These are phyloP conservation scores for Eremochloa ophiuroides DNA, from an alignment of 176 grass and related monocot species.

Conservation along the genomic window DNA sequence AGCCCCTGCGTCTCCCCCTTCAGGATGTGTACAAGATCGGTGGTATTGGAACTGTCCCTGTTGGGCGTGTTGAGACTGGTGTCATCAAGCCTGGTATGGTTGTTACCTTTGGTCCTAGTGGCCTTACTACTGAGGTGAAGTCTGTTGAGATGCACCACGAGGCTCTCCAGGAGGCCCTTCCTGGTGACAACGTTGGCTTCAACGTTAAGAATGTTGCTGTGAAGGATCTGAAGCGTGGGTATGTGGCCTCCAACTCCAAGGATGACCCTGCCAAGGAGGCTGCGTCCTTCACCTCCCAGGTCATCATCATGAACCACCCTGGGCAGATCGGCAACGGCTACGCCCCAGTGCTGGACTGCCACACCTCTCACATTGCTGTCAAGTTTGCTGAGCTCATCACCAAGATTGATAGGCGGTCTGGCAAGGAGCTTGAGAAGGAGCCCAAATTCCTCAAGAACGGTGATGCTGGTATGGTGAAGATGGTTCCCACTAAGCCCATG, in stretches of 20 bases:
- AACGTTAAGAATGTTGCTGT: slow-evolving; percentile 89
- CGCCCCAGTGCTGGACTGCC: slow-evolving; percentile 79
- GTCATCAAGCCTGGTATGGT: slow-evolving; percentile 77
- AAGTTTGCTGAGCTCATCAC: slow-evolving; percentile 79
- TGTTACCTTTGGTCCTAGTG: slow-evolving; percentile 70
- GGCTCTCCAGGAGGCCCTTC: slow-evolving; percentile 65
- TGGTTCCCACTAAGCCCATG: slow-evolving; percentile 95
- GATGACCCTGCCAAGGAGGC: slow-evolving; percentile 94
- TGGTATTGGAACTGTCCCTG: not conserved
- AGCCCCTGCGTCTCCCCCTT: not conserved
- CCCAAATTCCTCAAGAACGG: slow-evolving; percentile 91
- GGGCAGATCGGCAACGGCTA: slow-evolving; percentile 88
- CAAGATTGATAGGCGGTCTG: slow-evolving; percentile 83
- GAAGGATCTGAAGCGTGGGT: slow-evolving; percentile 89
- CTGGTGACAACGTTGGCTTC: slow-evolving; percentile 79
- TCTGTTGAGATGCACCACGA: slow-evolving; percentile 97
- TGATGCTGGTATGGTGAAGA: slow-evolving; percentile 89
- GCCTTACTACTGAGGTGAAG: slow-evolving; percentile 83
- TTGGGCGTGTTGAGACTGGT: slow-evolving; percentile 80
- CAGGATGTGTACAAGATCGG: not conserved
- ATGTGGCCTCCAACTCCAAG: slow-evolving; percentile 81
- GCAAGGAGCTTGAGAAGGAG: slow-evolving; percentile 88
- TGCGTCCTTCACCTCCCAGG: slow-evolving; percentile 77
- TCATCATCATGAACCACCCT: slow-evolving; percentile 97
- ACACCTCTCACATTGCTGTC: slow-evolving; percentile 89